Conservation (phyloP, 306 rosid species). For the Sicyos edulis region DNA sequence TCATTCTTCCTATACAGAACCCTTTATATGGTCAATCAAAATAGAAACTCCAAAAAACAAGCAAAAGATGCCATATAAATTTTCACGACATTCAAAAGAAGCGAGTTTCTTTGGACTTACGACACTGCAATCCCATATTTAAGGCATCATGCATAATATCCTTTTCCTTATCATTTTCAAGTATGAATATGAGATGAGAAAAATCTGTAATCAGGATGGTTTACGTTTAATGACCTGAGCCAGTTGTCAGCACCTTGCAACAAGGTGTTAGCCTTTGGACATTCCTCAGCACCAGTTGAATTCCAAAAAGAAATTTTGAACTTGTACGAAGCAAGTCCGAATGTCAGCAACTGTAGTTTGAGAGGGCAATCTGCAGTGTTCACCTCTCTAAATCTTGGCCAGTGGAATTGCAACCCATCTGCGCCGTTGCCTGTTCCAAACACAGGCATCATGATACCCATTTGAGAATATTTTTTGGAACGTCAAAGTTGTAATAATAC, state of each 20-base stretch:
- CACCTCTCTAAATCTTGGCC: slow-evolving; percentile 40
- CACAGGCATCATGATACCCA: slow-evolving; percentile 20
- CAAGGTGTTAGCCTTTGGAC: slow-evolving; percentile 55
- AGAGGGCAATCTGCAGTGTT: slow-evolving; percentile 33
- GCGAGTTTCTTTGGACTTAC: slow-evolving; percentile 1
- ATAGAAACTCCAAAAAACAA: background rate
- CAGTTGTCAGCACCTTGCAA: slow-evolving; percentile 63
- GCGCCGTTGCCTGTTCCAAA: background rate
- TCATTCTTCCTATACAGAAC: slow-evolving; percentile 17
- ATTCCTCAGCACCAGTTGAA: slow-evolving; percentile 49
- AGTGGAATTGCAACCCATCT: slow-evolving; percentile 36
- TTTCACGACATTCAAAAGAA: slow-evolving; percentile 6
- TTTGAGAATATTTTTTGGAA: background rate
- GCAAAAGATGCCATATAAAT: background rate
- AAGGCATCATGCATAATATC: slow-evolving; percentile 10
- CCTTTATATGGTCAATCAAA: background rate
- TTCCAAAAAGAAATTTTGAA: slow-evolving; percentile 66
- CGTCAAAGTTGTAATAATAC: background rate
- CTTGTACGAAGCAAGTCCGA: slow-evolving; percentile 80
- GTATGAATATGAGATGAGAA: slow-evolving; percentile 43
- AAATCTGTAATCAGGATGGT: slow-evolving; percentile 76
- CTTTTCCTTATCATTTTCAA: slow-evolving; percentile 40
- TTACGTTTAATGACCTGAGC: slow-evolving; percentile 53
- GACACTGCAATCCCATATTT: background rate
- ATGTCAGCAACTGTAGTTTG: slow-evolving; percentile 55